Evolutionary conservation across 495 filamentous ascomycete genomes (phyloP), one percentile per base, ranked within the genome.

Genomic region (Lasiosphaeria hispida): DNA sequence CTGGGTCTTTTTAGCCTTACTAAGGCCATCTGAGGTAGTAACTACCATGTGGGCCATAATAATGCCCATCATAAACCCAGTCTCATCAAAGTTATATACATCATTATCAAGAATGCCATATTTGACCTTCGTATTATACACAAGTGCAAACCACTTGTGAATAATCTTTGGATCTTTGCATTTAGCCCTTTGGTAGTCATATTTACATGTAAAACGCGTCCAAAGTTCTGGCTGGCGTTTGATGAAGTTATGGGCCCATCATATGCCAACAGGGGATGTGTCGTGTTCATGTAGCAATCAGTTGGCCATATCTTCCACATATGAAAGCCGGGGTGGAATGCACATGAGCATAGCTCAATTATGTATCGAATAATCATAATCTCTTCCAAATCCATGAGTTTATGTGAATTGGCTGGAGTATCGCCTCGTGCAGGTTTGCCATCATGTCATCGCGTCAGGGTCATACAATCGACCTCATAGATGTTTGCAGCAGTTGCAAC

Each of bases 11-110:
- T 52, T 63, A 15, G 60, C 57, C 44, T 58, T 58, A 52, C 52
- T 40, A 59, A 8, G 13, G 23, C 59, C 53, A 47, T 76, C 58
- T 48, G 63, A 56, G 30, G 57, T 53, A 51, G 58, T 75, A 57
- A 74, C 48, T 54, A 76, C 69, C 56, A 65, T 67, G 34, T 41
- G 57, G 50, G 62, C 58, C 14, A 43, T 23, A 54, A 73, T 68
- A 45, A 74, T 48, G 18, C 69, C 71, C 55, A 79, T 77, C 43
- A 66, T 39, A 66, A 78, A 70, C 14, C 72, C 63, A 55, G 66
- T 72, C 62, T 81, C 68, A 58, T 81, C 69, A 61, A 81, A 78
- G 60, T 79, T 80, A 55, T 75, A 76, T 37, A 72, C 68, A 66
- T 78, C 70, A 77, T 70, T 55, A 77, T 66, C 10, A 47, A 57